Percentiles rank a stretch among this genome's conserved stretches.
Conservation (phyloP, 495 filamentous ascomycete species). For the Saxophila tyrrhenica region DNA sequence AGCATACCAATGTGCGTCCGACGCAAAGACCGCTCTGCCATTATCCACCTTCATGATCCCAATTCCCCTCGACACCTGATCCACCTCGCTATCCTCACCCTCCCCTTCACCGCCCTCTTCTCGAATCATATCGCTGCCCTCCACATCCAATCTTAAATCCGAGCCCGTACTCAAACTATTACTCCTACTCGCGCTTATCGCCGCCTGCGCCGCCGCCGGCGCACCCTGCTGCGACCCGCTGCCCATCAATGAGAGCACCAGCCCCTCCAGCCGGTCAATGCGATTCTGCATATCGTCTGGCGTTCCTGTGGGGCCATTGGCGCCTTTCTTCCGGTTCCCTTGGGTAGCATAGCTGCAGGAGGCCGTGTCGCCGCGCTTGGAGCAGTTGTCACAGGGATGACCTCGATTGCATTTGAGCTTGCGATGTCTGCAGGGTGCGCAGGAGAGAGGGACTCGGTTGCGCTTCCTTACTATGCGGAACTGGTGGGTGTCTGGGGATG, state of each 20-base stretch:
- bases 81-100: constrained; percentile 69
- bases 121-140: constrained; percentile 45
- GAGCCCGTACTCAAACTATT: constrained; percentile 23
- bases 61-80: constrained; percentile 82
- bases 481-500: constrained; percentile 65
- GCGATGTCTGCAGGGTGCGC: constrained; percentile 82
- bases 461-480: constrained; percentile 86
- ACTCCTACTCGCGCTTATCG: constrained; percentile 50
- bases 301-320: constrained; percentile 43
- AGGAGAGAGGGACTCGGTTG: constrained; percentile 89
- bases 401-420: constrained; percentile 97
- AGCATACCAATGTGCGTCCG: constrained; percentile 88
- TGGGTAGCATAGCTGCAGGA: constrained; percentile 86
- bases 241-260: constrained; percentile 94
- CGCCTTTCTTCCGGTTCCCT: constrained; percentile 59
- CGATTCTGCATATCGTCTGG: constrained; percentile 98
- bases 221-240: constrained; percentile 58
- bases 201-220: constrained; percentile 50
- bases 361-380: constrained; percentile 70
- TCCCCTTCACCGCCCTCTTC: constrained; percentile 32
- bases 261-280: constrained; percentile 89
- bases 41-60: constrained; percentile 85
- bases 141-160: constrained; percentile 40
- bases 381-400: constrained; percentile 90
- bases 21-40: constrained; percentile 78